Conservation (phyloP, 139 green algal genomes). For the Ettlia oleoabundans region DNA sequence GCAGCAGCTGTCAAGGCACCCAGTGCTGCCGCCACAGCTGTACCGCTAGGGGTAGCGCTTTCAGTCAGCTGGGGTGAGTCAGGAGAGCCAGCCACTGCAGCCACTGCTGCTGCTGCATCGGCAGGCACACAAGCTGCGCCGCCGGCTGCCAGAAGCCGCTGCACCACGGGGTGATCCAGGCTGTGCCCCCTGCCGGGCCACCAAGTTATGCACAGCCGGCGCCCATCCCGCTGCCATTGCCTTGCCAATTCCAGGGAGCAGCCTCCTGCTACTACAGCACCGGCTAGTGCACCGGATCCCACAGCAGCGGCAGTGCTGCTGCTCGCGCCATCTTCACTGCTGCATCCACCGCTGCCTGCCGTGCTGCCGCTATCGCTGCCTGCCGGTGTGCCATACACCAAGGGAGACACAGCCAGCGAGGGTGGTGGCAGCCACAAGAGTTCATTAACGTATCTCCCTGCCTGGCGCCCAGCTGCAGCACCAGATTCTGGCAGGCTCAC, state of each 20-base stretch:
- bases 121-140: neutral
- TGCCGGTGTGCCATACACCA: too few species aligned
- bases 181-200: constrained; percentile 38
- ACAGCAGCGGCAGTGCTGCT: neutral
- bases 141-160: constrained; percentile 14
- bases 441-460: constrained; percentile 33
- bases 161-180: constrained; percentile 30
- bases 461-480: too few species aligned
- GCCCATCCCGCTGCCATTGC: neutral
- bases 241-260: neutral
- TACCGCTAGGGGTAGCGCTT: too few species aligned
- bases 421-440: constrained; percentile 4
- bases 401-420: neutral
- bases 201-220: constrained; percentile 32
- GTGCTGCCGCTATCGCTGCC: too few species aligned
- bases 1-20: too few species aligned
- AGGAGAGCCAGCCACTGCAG: neutral
- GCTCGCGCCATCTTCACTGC: too few species aligned
- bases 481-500: constrained; percentile 21
- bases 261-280: neutral
- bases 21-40: too few species aligned
- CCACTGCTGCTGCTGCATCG: neutral
- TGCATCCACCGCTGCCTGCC: too few species aligned
- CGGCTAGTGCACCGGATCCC: neutral
- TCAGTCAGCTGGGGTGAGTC: neutral